Evolutionary conservation across 305 asterid genomes (phyloP).

Genomic region (Coffea humblotiana): DNA sequence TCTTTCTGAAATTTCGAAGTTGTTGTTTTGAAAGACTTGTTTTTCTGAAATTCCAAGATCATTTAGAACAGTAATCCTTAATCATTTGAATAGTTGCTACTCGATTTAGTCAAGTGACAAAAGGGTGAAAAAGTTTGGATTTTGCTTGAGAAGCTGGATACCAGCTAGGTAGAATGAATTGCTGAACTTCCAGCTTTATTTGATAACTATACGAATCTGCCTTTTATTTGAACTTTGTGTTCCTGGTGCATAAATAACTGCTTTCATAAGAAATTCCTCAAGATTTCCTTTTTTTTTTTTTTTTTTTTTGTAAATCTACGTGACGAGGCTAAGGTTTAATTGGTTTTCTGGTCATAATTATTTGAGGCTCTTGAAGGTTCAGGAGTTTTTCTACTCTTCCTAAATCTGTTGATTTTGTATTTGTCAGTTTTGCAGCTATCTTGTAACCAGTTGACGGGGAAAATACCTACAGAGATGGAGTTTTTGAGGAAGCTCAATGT

Average conservation of each 20-base stretch:
- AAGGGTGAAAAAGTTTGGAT: background rate
- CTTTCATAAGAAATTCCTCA: background rate
- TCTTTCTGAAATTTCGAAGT: background rate
- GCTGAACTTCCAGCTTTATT: background rate
- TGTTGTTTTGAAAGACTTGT: background rate
- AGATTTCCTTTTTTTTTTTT: background rate
- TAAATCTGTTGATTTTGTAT: slow-evolving; percentile 6
- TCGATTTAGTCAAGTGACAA: background rate
- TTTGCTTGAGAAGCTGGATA: background rate
- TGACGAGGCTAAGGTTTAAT: background rate
- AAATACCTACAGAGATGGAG: slow-evolving; percentile 63
- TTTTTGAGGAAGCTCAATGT: slow-evolving; percentile 49
- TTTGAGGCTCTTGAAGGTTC: slow-evolving; percentile 1
- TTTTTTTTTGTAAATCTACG: background rate
- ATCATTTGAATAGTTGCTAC: background rate
- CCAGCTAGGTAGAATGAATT: background rate
- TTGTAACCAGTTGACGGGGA: slow-evolving; percentile 66
- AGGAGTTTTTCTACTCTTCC: background rate
- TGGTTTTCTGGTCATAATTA: no score
- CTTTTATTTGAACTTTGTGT: background rate
- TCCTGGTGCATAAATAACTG: background rate
- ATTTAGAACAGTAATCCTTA: background rate
- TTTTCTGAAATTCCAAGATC: no score
- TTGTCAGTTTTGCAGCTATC: slow-evolving; percentile 76
- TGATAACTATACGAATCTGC: background rate